These are phyloP conservation scores for Fusarium verticillioides DNA, from an alignment of 2,329 filamentous ascomycete genomes.

Conservation along the genomic window DNA sequence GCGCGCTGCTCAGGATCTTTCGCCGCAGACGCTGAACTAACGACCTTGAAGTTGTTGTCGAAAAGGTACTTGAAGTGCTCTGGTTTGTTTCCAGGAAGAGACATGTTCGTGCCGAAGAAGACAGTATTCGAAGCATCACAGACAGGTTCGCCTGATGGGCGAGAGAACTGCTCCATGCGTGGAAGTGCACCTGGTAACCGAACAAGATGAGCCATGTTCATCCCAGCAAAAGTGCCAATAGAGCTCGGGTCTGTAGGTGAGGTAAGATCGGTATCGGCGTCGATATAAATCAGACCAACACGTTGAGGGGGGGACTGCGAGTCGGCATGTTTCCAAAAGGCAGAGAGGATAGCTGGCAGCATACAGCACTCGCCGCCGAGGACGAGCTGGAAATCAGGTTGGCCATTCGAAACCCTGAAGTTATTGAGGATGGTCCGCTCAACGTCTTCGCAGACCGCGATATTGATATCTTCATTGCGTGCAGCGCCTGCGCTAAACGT, in stretches of 20 bases:
- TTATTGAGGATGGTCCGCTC: not conserved
- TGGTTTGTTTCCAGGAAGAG: slow-evolving; percentile 30
- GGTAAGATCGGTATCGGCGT: slow-evolving; percentile 36
- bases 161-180: slow-evolving; percentile 33
- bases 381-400: slow-evolving; percentile 24
- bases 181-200: slow-evolving; percentile 12
- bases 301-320: not conserved
- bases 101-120: slow-evolving; percentile 38
- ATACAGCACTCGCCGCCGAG: slow-evolving; percentile 38
- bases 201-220: slow-evolving; percentile 38
- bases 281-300: slow-evolving; percentile 39
- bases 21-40: slow-evolving; percentile 29
- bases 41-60: slow-evolving; percentile 33
- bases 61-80: slow-evolving; percentile 40
- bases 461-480: slow-evolving; percentile 30
- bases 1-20: slow-evolving; percentile 19
- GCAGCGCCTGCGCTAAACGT: slow-evolving; percentile 9
- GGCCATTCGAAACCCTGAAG: not conserved
- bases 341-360: slow-evolving; percentile 24
- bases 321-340: slow-evolving; percentile 22
- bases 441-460: slow-evolving; percentile 27
- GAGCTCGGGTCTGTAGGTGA: slow-evolving; percentile 32
- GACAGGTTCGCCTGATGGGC: slow-evolving; percentile 25
- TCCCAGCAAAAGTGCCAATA: slow-evolving; percentile 35
- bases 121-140: slow-evolving; percentile 34